Evolutionary conservation across 1,284 basidiomycete genomes (phyloP), one percentile per base, ranked within the genome.

Genomic region (Cutaneotrichosporon sp.): DNA sequence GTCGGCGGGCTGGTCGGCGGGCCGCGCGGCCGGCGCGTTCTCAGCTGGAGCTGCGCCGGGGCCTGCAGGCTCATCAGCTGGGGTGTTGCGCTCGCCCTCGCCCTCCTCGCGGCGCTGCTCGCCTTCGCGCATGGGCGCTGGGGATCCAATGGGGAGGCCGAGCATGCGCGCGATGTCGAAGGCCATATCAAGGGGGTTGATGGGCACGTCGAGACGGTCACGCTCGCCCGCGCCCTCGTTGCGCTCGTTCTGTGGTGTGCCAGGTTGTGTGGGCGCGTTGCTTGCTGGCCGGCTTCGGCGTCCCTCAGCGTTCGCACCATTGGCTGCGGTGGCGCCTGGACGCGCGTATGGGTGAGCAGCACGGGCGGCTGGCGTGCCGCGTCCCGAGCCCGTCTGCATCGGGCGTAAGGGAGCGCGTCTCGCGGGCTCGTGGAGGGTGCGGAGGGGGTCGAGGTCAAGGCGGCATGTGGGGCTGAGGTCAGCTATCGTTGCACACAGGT

Each of bases 361-460:
- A 16, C 51, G 51, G 9, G 22, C 31, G 29, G 60, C 61, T 4
- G 67, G 66, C 10, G 66, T 67, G 0, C 27, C 61, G 18, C 69
- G 64, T 2, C 61, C 64, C 7, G 67, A 56, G 1, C 67, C 68
- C 18, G 63, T 67, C 5, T 62, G 61, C 24, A 60, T 49, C 1
- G 69, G 72, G 67, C 72, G 67, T 18, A 72, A 31, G 0, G 67
- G 67, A 22, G 66, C 67, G n/a, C 49, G 56, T 22, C 69, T 66
- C 0, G 67, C 56, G n/a, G 67, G 61, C 4, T 60, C 60, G 20
- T 72, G 66, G 10, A 77, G 69, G 2, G 77, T 77, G 13, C 74
- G 68, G 10, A 77, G 60, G 0, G 79, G 79, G 63, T 80, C 79
- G 16, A 80, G 70, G 54, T 80, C 77, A 14, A 79, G 69, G 57